phyloP scores from a whole-genome alignment of 768 basidiomycete species.

The Amanita brunnescens region DNA sequence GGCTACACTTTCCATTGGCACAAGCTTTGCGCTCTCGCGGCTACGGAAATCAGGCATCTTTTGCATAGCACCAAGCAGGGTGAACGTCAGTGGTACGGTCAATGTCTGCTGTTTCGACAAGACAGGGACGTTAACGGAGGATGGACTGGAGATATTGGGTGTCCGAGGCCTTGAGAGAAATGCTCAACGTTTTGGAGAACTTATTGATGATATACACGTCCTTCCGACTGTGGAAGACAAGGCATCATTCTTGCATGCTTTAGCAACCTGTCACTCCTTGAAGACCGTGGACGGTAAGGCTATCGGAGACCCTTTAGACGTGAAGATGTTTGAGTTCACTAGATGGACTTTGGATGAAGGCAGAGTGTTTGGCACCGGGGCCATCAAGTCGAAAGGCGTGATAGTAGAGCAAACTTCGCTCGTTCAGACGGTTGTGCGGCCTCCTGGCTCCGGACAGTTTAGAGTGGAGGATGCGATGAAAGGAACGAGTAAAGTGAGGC shows the following conservation, averaged over 20 bases:
- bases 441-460: conserved; percentile 89
- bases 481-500: conserved; percentile 63
- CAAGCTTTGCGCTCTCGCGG: conserved; percentile 86
- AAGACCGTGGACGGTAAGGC: conserved; percentile 81
- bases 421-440: conserved; percentile 93
- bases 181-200: conserved; percentile 78
- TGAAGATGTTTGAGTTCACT: conserved; percentile 98
- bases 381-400: conserved; percentile 56
- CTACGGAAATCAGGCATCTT: conserved; percentile 84
- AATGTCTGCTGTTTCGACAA: conserved; percentile 99
- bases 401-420: conserved; percentile 73
- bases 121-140: conserved; percentile 97
- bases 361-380: conserved; percentile 55
- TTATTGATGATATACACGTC: conserved; percentile 80
- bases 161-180: conserved; percentile 78
- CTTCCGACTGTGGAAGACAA: conserved; percentile 66
- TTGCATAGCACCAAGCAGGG: conserved; percentile 93
- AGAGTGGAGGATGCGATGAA: conserved; percentile 89
- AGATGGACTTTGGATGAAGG: conserved; percentile 96
- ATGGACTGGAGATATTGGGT: conserved; percentile 94
- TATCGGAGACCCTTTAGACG: conserved; percentile 94
- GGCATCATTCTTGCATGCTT: conserved; percentile 82
- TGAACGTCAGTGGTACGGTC: conserved; percentile 93
- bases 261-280: conserved; percentile 94
- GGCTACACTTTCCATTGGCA: conserved; percentile 94